Base-by-base conservation (phyloP, 164 flowering plant species). In the Paratinospora sagittata region DNA sequence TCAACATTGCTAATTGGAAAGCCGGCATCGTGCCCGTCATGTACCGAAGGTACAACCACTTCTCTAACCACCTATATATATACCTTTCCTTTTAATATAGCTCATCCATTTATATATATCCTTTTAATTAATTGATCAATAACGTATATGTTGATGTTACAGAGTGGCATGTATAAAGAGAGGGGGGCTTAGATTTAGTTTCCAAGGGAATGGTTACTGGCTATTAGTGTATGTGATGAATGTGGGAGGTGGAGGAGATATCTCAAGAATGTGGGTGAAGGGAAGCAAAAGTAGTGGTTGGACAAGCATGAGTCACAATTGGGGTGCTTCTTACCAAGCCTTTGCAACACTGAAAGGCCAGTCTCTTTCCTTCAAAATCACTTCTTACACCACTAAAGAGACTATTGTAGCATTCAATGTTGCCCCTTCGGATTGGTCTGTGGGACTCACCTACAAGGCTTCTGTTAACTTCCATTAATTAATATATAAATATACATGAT, bases 291-390 rank as follows among this genome's bases (percentile, higher is more conserved):
- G 90, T 74, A 87, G 90, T 0, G 78, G 76, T 0, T 90, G 96
- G 93, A 86, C 86, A 9, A 68, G 72, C 55, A 82, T 82, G 84
- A 75, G 75, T 67, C 97, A 87, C 60, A 91, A 94, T 80, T 94
- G 98, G 98, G 98, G 98, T 8, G 96, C 96, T 63, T 90, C 98
- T 1, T 94, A 87, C 67, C 95, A 90, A 63, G 95, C 96, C 3
- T 91, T 90, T 75, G 79, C 95, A 3, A 74, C 82, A 0, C 82
- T 93, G 1, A 82, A 79, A 7, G 90, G 92, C n/a, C 96, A 93
- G 78, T 8, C 90, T n/a, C 88, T 93, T 21, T 90, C 97, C 2
- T 92, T 94, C 84, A 87, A 66, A 82, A 2, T 91, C 77, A 82
- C 84, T 12, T 90, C 93, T 12, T 83, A 81, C 80, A 79, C 92